These are phyloP conservation scores for Blastocystis sp. DNA, from an alignment of 352 stramenopile species.

Conservation along the genomic window DNA sequence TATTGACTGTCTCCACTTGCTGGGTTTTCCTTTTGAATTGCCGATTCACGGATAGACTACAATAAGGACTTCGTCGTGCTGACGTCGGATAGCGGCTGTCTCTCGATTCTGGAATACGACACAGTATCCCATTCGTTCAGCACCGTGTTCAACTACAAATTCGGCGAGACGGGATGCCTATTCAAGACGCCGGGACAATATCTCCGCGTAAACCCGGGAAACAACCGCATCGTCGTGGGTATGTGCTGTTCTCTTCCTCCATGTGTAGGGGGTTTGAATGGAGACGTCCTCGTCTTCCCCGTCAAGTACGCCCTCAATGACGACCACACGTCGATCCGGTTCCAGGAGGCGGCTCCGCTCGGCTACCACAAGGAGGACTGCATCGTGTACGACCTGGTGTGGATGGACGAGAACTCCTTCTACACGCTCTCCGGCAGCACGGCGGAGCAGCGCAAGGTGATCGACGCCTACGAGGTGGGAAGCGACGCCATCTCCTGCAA, in stretches of 20 bases:
- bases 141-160: constrained; percentile 37
- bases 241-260: not conserved
- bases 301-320: constrained; percentile 12
- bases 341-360: not conserved
- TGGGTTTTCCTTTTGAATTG: not conserved
- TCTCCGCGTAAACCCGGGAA: constrained; percentile 1
- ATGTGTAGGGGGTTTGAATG: not conserved
- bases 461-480: not conserved
- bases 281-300: constrained; percentile 18
- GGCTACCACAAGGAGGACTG: not conserved
- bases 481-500: not conserved
- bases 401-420: not conserved
- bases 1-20: constrained; percentile 12
- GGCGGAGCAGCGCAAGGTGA: not conserved
- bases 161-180: constrained; percentile 22
- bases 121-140: not conserved
- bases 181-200: constrained; percentile 44
- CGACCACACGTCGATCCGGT: not conserved
- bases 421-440: not conserved
- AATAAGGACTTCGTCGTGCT: constrained; percentile 46
- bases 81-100: constrained; percentile 63
- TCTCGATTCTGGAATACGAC: constrained; percentile 56
- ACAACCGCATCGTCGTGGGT: constrained; percentile 14
- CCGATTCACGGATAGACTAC: constrained; percentile 20
- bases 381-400: constrained; percentile 10